These are phyloP conservation scores for Talaromyces sp. DNA, from an alignment of 2,329 filamentous ascomycete genomes.

Conservation along the genomic window DNA sequence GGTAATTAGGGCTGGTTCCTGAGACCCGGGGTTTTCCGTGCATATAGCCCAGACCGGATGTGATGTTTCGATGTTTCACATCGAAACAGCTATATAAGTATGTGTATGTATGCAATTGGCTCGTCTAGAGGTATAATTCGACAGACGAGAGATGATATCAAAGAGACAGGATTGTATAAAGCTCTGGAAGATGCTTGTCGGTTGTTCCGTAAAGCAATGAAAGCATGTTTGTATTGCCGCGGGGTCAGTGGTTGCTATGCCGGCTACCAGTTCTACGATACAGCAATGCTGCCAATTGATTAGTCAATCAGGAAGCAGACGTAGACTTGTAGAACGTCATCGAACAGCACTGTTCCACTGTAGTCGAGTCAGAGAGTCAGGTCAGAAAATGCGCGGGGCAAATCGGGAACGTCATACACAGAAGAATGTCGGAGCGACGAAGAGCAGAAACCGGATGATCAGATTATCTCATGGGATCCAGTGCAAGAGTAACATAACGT, in stretches of 20 bases:
- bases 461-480: background rate
- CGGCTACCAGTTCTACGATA: background rate
- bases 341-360: background rate
- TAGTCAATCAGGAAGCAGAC: background rate
- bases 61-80: too few relatives aligned
- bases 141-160: background rate
- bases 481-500: too few relatives aligned
- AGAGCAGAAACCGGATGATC: slow-evolving; percentile 7
- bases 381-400: slow-evolving; percentile 8
- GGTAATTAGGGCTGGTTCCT: background rate
- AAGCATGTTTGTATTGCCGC: background rate
- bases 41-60: background rate
- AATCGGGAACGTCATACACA: slow-evolving; percentile 11
- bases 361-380: background rate
- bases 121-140: background rate
- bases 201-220: too few relatives aligned
- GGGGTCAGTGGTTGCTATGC: slow-evolving; percentile 1
- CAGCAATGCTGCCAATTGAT: background rate
- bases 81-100: too few relatives aligned
- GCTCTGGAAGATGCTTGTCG: too few relatives aligned
- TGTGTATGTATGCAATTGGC: background rate
- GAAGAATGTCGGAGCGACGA: background rate
- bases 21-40: slow-evolving; percentile 1
- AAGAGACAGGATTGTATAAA: background rate
- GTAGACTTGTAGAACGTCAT: background rate